Percentiles rank a stretch among this genome's conserved stretches.
Conservation (phyloP, 176 grass and related monocot genomes). For the Oryza meridionalis region DNA sequence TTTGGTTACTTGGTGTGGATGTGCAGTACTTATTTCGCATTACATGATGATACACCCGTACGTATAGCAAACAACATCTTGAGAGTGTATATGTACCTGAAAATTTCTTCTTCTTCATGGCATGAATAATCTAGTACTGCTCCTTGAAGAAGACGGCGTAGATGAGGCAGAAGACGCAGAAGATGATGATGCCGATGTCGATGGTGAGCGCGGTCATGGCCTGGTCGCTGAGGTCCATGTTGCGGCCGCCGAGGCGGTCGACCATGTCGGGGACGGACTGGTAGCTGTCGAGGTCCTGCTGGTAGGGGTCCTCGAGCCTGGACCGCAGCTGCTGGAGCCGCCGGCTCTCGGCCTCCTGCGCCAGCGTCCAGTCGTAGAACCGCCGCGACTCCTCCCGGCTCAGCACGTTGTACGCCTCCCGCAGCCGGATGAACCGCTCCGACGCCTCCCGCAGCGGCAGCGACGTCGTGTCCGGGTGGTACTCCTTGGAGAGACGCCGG, state of each 20-base stretch:
- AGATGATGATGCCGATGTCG: constrained; percentile 68
- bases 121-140: constrained; percentile 46
- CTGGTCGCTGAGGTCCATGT: constrained; percentile 90
- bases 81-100: too few relatives aligned
- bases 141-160: constrained; percentile 76
- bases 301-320: constrained; percentile 75
- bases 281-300: constrained; percentile 68
- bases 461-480: constrained; percentile 92
- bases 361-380: constrained; percentile 96
- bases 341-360: constrained; percentile 87
- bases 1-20: neutral
- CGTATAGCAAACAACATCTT: too few relatives aligned
- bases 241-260: constrained; percentile 84
- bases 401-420: constrained; percentile 86
- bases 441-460: constrained; percentile 79
- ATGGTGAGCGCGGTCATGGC: constrained; percentile 80
- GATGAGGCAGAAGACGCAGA: constrained; percentile 68
- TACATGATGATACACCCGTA: neutral
- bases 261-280: constrained; percentile 76
- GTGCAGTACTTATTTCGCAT: neutral
- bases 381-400: constrained; percentile 72
- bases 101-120: too few relatives aligned
- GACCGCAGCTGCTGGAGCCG: constrained; percentile 76
- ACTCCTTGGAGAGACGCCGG: constrained; percentile 90
- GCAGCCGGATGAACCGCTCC: constrained; percentile 80